These are phyloP conservation scores for Aspergillus tanneri DNA, from an alignment of 2,329 filamentous ascomycete species.

Conservation along the genomic window DNA sequence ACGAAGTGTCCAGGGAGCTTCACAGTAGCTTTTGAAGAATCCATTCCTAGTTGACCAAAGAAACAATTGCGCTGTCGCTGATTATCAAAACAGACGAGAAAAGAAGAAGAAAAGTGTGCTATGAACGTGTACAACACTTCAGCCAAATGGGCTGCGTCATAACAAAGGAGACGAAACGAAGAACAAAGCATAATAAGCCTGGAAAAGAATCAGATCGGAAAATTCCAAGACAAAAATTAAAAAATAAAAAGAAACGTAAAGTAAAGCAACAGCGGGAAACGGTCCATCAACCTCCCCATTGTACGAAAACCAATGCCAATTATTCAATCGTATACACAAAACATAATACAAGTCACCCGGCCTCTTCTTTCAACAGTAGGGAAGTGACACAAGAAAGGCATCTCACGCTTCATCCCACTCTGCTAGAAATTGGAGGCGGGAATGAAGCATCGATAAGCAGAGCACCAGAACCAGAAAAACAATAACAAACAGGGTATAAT, in stretches of 20 bases:
- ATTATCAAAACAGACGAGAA: conserved; percentile 23
- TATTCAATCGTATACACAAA: conserved; percentile 18
- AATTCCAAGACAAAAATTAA: too few species aligned
- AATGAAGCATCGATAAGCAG: conserved; percentile 14
- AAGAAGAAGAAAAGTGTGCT: conserved; percentile 18
- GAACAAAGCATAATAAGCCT: too few species aligned
- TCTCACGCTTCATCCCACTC: conserved; percentile 8
- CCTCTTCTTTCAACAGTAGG: conserved; percentile 7
- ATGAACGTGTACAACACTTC: conserved; percentile 18
- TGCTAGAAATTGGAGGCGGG: too few species aligned
- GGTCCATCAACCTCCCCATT: not conserved
- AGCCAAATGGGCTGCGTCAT: conserved; percentile 9
- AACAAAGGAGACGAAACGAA: conserved; percentile 21
- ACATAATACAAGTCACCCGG: conserved; percentile 22
- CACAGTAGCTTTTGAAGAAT: too few species aligned
- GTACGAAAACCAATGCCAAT: conserved; percentile 3
- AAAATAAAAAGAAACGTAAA: too few species aligned
- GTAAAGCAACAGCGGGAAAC: conserved; percentile 8
- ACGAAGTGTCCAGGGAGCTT: too few species aligned
- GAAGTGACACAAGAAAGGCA: conserved; percentile 6
- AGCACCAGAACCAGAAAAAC: conserved; percentile 20
- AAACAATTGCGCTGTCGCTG: conserved; percentile 21
- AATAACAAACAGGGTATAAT: conserved; percentile 28
- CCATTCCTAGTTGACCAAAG: conserved; percentile 17
- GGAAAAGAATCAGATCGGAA: conserved; percentile 21